These are phyloP conservation scores for Sclerotinia trifoliorum DNA, from an alignment of 2,329 filamentous ascomycete genomes.

Conservation along the genomic window DNA sequence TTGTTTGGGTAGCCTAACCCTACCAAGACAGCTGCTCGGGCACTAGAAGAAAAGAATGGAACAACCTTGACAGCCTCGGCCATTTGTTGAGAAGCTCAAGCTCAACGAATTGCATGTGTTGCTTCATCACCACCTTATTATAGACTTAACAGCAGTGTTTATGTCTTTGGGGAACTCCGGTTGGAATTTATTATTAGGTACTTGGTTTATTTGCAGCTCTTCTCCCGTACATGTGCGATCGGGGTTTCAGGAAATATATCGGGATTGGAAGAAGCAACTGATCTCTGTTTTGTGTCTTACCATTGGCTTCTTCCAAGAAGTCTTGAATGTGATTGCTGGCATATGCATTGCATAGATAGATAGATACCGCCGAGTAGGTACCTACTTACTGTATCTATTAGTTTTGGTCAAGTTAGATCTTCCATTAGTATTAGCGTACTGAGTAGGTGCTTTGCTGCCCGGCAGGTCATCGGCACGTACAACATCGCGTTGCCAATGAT, in stretches of 20 bases:
- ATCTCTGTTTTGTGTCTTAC: neutral
- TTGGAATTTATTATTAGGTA: neutral
- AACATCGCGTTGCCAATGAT: neutral
- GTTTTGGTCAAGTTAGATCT: no score
- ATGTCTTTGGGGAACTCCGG: conserved; percentile 1
- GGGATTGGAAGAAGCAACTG: neutral
- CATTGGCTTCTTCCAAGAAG: neutral
- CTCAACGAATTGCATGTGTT: conserved; percentile 23
- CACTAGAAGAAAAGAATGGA: neutral
- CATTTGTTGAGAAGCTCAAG: conserved; percentile 20
- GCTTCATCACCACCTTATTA: neutral
- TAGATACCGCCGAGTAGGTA: no score
- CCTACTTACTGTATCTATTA: no score
- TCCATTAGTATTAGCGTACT: no score
- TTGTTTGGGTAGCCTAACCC: neutral
- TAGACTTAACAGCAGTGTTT: neutral
- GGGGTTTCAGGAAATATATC: no score
- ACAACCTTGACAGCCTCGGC: conserved; percentile 9
- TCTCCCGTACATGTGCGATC: no score
- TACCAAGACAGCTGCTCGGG: neutral
- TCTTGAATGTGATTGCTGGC: conserved; percentile 3
- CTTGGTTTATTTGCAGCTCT: neutral
- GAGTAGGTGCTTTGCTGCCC: no score
- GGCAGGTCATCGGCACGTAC: no score
- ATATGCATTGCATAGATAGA: neutral